Conservation (phyloP, 305 asterid species). For the Andrographis paniculata region DNA sequence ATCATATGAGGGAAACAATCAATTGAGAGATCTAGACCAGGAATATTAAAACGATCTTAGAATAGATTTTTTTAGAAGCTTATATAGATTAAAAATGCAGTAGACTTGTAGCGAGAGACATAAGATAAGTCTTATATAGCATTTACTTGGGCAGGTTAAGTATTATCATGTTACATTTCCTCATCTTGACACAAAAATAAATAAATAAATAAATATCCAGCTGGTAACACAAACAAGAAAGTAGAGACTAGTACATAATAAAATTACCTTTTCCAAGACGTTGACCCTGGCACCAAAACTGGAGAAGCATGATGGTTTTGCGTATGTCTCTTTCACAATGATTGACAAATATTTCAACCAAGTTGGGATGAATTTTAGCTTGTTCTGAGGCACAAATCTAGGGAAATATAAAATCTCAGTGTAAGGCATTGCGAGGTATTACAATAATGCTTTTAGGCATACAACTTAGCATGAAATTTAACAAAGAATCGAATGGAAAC, state of each 20-base stretch:
- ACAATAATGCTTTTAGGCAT: too few relatives aligned
- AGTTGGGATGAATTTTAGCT: slow-evolving; percentile 41
- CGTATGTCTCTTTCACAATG: slow-evolving; percentile 83
- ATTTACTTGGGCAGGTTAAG: slow-evolving; percentile 2
- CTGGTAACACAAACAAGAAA: slow-evolving; percentile 20
- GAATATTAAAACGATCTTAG: too few relatives aligned
- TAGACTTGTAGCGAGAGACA: slow-evolving; percentile 1
- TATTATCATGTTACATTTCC: slow-evolving; percentile 7
- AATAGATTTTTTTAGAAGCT: slow-evolving; percentile 1
- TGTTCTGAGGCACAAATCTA: slow-evolving; percentile 79
- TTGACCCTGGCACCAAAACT: slow-evolving; percentile 94
- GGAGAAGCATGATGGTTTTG: slow-evolving; percentile 74
- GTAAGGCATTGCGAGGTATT: neutral
- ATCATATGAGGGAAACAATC: too few relatives aligned
- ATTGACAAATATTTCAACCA: slow-evolving; percentile 61
- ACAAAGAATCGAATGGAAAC: slow-evolving; percentile 16
- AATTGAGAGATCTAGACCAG: too few relatives aligned
- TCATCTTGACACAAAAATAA: slow-evolving; percentile 2
- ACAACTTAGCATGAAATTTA: slow-evolving; percentile 12
- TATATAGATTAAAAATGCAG: slow-evolving; percentile 3
- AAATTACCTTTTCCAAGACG: slow-evolving; percentile 44
- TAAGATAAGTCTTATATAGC: neutral
- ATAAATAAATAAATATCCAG: too few relatives aligned
- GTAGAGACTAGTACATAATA: slow-evolving; percentile 18
- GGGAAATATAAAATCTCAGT: slow-evolving; percentile 24